Evolutionary conservation across 2,329 filamentous ascomycete genomes (phyloP).

Genomic region (Sporothrix pseudoabietina): DNA sequence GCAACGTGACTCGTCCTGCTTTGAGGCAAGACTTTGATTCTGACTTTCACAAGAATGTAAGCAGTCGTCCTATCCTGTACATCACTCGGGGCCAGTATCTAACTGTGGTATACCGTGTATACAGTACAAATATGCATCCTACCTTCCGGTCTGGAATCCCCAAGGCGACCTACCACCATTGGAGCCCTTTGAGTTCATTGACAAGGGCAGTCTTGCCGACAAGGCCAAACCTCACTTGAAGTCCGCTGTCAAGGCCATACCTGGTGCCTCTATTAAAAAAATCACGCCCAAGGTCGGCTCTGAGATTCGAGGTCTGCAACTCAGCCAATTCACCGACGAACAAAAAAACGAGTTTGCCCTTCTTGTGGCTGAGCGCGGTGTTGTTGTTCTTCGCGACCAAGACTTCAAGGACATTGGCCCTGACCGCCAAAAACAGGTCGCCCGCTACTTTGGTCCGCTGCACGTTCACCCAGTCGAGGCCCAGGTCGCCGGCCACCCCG

Average conservation of each 20-base stretch:
- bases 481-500: conserved; percentile 47
- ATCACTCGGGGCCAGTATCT: not conserved
- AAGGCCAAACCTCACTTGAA: not conserved
- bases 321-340: conserved; percentile 44
- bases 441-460: conserved; percentile 45
- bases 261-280: conserved; percentile 35
- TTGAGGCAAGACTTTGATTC: conserved; percentile 31
- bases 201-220: conserved; percentile 40
- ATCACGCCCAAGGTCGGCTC: conserved; percentile 46
- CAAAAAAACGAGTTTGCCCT: conserved; percentile 49
- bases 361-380: conserved; percentile 46
- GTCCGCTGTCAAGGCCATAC: conserved; percentile 36
- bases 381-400: conserved; percentile 44
- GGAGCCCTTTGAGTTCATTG: conserved; percentile 40
- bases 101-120: too few species aligned
- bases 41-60: conserved; percentile 35
- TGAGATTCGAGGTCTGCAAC: conserved; percentile 47
- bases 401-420: conserved; percentile 46
- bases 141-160: conserved; percentile 43
- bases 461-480: conserved; percentile 48
- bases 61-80: not conserved
- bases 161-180: conserved; percentile 39
- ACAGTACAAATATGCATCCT: conserved; percentile 41
- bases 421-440: conserved; percentile 45
- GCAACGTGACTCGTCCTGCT: not conserved